Evolutionary conservation across 2,329 filamentous ascomycete species (phyloP).

Genomic region (Penicillium sp.): DNA sequence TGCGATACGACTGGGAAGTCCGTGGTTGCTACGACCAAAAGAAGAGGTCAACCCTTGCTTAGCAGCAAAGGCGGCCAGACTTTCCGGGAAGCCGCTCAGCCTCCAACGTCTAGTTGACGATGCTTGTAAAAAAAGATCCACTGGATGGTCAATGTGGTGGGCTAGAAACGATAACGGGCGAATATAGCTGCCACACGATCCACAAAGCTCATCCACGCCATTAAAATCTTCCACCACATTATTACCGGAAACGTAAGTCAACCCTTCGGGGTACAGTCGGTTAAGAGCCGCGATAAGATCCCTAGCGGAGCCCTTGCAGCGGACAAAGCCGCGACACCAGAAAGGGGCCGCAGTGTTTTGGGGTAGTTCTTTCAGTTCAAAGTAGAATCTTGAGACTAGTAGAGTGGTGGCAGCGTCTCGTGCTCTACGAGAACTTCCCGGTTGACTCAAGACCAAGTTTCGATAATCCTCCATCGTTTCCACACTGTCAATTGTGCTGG

Average conservation of each 20-base stretch:
- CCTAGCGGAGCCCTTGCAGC: conserved; percentile 16
- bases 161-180: neutral
- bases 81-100: neutral
- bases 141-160: neutral
- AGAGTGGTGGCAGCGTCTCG: conserved; percentile 17
- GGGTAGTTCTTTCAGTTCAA: conserved; percentile 9
- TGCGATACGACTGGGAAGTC: neutral
- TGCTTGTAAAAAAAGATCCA: neutral
- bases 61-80: neutral
- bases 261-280: conserved; percentile 15
- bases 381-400: conserved; percentile 19
- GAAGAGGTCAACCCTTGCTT: neutral
- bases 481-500: neutral
- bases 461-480: conserved; percentile 22
- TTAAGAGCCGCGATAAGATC: conserved; percentile 14
- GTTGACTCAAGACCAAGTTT: conserved; percentile 15
- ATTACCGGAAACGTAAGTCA: conserved; percentile 7
- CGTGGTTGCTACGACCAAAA: neutral
- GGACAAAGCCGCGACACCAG: conserved; percentile 16
- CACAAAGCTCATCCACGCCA: neutral
- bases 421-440: conserved; percentile 16
- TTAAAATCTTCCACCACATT: neutral
- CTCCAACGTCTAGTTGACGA: neutral
- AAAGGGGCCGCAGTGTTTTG: conserved; percentile 9
- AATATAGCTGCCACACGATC: neutral